phyloP scores from a whole-genome alignment of 1,284 basidiomycete genomes.

The Trametes versicolor region DNA sequence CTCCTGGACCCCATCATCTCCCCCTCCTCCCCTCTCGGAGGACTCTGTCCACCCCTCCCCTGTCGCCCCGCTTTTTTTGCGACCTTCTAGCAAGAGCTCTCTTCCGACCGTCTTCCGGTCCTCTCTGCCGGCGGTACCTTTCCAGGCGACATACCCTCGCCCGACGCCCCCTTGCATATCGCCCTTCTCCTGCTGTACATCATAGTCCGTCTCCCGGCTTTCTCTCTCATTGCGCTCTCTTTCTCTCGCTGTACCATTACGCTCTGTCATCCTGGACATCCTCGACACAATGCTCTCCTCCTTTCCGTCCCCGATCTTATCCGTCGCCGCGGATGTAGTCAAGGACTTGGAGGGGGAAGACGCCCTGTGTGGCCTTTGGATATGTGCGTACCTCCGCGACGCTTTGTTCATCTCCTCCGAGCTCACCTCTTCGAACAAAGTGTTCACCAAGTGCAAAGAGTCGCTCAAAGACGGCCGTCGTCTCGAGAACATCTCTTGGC shows the following conservation, averaged over 20 bases:
- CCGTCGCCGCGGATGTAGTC: constrained; percentile 69
- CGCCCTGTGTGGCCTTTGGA: constrained; percentile 70
- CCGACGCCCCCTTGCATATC: constrained; percentile 7
- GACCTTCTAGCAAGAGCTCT: neutral
- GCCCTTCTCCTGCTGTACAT: constrained; percentile 19
- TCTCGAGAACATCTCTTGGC: constrained; percentile 88
- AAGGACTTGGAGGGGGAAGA: constrained; percentile 72
- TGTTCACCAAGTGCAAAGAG: constrained; percentile 86
- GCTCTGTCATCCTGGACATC: constrained; percentile 24
- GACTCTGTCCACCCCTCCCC: constrained; percentile 2
- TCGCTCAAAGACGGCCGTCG: constrained; percentile 80
- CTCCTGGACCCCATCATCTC: constrained; percentile 3
- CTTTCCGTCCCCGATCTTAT: constrained; percentile 70
- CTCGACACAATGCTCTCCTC: constrained; percentile 54
- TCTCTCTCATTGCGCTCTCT: constrained; percentile 27
- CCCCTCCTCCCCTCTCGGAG: constrained; percentile 6
- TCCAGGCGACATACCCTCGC: constrained; percentile 11
- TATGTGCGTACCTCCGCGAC: constrained; percentile 52
- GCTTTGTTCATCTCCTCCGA: constrained; percentile 20
- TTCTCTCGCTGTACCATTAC: constrained; percentile 30
- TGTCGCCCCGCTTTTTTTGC: neutral
- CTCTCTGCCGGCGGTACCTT: constrained; percentile 15
- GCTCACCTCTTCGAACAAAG: constrained; percentile 49
- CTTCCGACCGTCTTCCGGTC: constrained; percentile 13
- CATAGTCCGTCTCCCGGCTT: constrained; percentile 18